phyloP scores from a whole-genome alignment of 371 early-diverging fungal genomes.

The Coemansia sp. region DNA sequence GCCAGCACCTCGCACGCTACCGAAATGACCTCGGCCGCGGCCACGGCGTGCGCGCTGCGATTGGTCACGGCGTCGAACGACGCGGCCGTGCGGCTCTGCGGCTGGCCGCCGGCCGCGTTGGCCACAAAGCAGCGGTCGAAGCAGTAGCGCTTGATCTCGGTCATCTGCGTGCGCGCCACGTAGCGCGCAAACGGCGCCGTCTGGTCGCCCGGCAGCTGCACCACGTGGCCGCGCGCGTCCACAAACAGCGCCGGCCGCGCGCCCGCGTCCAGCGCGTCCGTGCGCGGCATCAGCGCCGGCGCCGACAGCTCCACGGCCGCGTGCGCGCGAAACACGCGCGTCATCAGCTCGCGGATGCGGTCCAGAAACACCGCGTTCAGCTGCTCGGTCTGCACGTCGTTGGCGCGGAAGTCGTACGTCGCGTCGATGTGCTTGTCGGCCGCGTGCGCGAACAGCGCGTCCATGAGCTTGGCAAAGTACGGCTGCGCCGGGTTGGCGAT shows the following conservation, averaged over 20 bases:
- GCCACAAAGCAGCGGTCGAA: conserved; percentile 85
- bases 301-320: conserved; percentile 83
- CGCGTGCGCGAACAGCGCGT: conserved; percentile 75
- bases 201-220: conserved; percentile 88
- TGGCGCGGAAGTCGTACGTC: conserved; percentile 82
- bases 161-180: conserved; percentile 70
- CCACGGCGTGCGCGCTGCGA: conserved; percentile 62
- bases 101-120: conserved; percentile 76
- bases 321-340: conserved; percentile 81
- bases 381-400: conserved; percentile 53
- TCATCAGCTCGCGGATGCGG: conserved; percentile 71
- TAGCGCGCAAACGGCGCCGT: conserved; percentile 91
- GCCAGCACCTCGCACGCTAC: conserved; percentile 83
- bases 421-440: conserved; percentile 85
- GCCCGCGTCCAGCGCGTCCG: conserved; percentile 58
- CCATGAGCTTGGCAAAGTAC: conserved; percentile 81
- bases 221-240: conserved; percentile 79
- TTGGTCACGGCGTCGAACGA: conserved; percentile 90
- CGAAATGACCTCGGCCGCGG: conserved; percentile 89
- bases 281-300: conserved; percentile 84
- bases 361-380: conserved; percentile 67
- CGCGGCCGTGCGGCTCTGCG: conserved; percentile 73
- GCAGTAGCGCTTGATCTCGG: conserved; percentile 78
- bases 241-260: conserved; percentile 69
- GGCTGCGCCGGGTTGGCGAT: conserved; percentile 88